These are phyloP conservation scores for Penicillium silybi DNA, from an alignment of 495 filamentous ascomycete species.

Conservation along the genomic window DNA sequence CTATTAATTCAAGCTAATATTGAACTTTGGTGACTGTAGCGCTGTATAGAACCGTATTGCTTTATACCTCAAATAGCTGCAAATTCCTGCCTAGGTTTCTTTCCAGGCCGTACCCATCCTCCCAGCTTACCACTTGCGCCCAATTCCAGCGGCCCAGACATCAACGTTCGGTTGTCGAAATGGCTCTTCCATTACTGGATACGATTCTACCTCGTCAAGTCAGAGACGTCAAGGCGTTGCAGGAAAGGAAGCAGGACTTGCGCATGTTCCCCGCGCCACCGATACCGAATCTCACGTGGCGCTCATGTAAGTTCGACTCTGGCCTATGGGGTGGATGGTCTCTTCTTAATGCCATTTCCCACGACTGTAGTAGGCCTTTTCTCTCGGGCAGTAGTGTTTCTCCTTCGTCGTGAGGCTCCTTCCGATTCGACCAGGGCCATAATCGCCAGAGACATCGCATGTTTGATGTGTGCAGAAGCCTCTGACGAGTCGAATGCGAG, in stretches of 20 bases:
- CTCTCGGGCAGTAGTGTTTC: conserved; percentile 6
- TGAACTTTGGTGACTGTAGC: neutral
- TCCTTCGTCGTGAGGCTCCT: conserved; percentile 12
- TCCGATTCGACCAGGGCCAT: conserved; percentile 17
- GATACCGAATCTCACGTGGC: conserved; percentile 36
- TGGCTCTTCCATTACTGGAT: conserved; percentile 10
- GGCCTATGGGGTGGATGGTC: neutral
- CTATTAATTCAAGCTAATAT: neutral
- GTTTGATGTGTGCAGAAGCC: neutral
- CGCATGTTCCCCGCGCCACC: conserved; percentile 39
- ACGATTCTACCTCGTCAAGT: conserved; percentile 8
- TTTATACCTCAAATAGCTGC: neutral
- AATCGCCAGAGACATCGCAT: conserved; percentile 18
- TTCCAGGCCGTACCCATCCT: neutral
- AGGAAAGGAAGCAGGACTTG: conserved; percentile 23
- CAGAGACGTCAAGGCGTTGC: neutral
- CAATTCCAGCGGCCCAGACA: neutral
- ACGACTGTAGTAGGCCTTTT: conserved; percentile 5
- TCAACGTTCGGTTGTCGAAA: conserved; percentile 3
- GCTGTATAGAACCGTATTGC: neutral
- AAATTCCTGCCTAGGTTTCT: neutral
- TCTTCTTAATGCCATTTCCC: conserved; percentile 1
- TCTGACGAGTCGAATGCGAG: neutral
- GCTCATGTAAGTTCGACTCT: conserved; percentile 15
- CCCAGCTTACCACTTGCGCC: neutral